Evolutionary conservation across 225 moss, liverwort and hornwort genomes (phyloP).

Genomic region (Bryum argenteum): DNA sequence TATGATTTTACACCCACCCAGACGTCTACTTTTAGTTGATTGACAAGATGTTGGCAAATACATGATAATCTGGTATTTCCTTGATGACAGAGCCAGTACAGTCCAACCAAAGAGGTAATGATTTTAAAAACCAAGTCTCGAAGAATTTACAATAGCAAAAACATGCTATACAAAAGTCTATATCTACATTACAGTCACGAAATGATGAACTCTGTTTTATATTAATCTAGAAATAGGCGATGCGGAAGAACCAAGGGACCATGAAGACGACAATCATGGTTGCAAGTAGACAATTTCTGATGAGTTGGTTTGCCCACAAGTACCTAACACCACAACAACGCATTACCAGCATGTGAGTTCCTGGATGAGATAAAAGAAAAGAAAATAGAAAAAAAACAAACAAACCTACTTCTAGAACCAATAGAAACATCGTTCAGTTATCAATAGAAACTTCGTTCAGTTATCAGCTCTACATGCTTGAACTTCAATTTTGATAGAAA

Average conservation of each 20-base stretch:
- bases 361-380: neutral
- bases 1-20: no score
- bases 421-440: no score
- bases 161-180: slow-evolving; percentile 16
- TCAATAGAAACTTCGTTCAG: no score
- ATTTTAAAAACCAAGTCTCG: neutral
- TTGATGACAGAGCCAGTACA: no score
- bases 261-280: slow-evolving; percentile 66
- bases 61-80: no score
- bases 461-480: no score
- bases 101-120: no score
- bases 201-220: neutral
- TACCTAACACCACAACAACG: slow-evolving; percentile 54
- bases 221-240: slow-evolving; percentile 54
- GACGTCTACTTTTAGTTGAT: no score
- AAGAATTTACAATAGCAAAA: slow-evolving; percentile 33
- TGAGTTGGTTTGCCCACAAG: slow-evolving; percentile 64
- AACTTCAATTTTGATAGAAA: no score
- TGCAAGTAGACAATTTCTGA: slow-evolving; percentile 59
- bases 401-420: no score
- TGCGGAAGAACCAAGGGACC: slow-evolving; percentile 75
- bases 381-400: neutral
- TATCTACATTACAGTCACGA: slow-evolving; percentile 16
- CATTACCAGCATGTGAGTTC: slow-evolving; percentile 37
- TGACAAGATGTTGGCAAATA: no score